Base-by-base conservation (phyloP, 192 early-diverging fungal species). In the Coemansia reversa region DNA sequence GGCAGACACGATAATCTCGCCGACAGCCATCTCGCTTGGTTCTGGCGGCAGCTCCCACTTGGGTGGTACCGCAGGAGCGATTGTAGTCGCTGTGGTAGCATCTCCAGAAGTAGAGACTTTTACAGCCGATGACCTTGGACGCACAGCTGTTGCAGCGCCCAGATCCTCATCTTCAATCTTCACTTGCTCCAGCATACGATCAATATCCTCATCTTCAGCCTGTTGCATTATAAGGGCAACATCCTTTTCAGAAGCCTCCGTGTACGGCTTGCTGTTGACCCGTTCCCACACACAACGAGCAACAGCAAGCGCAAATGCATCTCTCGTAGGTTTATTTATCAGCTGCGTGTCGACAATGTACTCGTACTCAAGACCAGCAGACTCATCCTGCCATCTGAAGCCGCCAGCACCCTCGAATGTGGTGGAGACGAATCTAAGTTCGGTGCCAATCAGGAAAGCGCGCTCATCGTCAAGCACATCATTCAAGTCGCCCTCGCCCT, bases 401-500 rank as follows among this genome's bases (percentile, higher is more conserved):
- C 74, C 79, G 6, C 63, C 23, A 11, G 42, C 54, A 16, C 63
- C 70, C 52, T 81, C 79, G 2, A 70, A 55, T 4, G 49, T 53
- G 0, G 70, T 66, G n/a, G 55, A 35, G 0, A 65, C 47, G 42
- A 81, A 81, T 29, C 50, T 53, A 20, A 81, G 58, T 32, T 65
- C 79, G 45, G 53, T 74, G 65, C 89, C 89, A 19, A 94, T 84
- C 27, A 92, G 66, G 64, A 91, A 94, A 2, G 82, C 61, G 20
- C 82, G 76, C 77, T 93, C 93, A 51, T 90, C 87, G 29, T 91
- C 87, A 18, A 70, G 63, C 20, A 62, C 62, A 19, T 87, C 82
- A 29, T 65, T 78, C 5, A 87, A 74, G 7, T 86, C 83, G 23
- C 83, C 87, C 60, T 91, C 91, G 33, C 89, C 93, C 56, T 94